phyloP scores from a whole-genome alignment of 345 rosid species.

The Odontarrhena argentea region DNA sequence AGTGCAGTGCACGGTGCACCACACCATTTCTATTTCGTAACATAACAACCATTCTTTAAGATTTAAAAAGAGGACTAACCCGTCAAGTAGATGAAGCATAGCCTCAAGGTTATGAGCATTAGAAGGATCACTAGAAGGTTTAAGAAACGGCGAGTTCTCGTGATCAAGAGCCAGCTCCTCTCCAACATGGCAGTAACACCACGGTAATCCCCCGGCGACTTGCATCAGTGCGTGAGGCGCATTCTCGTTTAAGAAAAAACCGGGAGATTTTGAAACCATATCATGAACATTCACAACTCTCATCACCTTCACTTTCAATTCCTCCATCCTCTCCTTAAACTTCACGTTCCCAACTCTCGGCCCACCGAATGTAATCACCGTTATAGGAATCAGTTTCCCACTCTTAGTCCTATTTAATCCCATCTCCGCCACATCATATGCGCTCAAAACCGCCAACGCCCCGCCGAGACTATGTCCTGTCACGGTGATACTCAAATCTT shows the following conservation, averaged over 20 bases:
- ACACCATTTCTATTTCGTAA: no score
- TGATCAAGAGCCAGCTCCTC: conserved; percentile 71
- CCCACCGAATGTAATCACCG: conserved; percentile 64
- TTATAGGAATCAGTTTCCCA: conserved; percentile 50
- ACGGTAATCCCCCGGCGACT: conserved; percentile 60
- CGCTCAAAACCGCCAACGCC: conserved; percentile 75
- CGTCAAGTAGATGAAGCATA: conserved; percentile 77
- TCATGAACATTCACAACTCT: conserved; percentile 77
- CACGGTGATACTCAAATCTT: conserved; percentile 69
- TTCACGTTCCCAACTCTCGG: conserved; percentile 77
- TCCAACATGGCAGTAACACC: conserved; percentile 85
- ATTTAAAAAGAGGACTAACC: conserved; percentile 50
- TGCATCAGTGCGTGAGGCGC: conserved; percentile 50
- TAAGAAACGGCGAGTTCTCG: conserved; percentile 68
- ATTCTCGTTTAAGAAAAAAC: conserved; percentile 65
- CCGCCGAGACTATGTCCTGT: conserved; percentile 88
- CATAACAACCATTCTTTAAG: no score
- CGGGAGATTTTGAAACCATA: conserved; percentile 71
- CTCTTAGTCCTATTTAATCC: conserved; percentile 49
- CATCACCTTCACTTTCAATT: conserved; percentile 66
- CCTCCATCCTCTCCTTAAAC: conserved; percentile 64
- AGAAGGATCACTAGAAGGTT: conserved; percentile 49
- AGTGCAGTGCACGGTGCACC: no score
- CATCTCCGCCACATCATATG: conserved; percentile 72
- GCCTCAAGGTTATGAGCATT: conserved; percentile 82